These are phyloP conservation scores for Colletotrichum musicola DNA, from an alignment of 2,329 filamentous ascomycete species.

Conservation along the genomic window DNA sequence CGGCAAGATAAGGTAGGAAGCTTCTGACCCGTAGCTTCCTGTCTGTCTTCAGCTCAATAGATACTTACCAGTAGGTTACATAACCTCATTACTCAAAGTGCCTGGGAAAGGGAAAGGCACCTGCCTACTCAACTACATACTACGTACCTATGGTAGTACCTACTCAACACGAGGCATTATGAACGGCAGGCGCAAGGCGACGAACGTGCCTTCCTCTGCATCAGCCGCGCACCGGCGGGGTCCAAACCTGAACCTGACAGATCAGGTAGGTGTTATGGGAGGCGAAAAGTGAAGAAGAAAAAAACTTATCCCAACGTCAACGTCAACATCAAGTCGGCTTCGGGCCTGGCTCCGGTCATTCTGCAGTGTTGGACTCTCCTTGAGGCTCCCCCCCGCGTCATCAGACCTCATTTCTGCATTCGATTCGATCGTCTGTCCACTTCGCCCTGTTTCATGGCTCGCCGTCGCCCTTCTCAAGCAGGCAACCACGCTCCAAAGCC, in stretches of 20 bases:
- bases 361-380: background rate
- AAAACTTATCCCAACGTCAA: constrained; percentile 35
- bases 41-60: too few species aligned
- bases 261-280: background rate
- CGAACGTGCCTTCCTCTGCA: constrained; percentile 1
- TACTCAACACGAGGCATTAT: background rate
- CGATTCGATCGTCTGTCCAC: constrained; percentile 22
- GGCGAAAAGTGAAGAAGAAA: background rate
- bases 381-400: background rate
- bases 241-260: constrained; percentile 10
- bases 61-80: too few species aligned
- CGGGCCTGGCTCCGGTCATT: constrained; percentile 24
- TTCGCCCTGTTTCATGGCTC: constrained; percentile 20
- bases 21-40: too few species aligned
- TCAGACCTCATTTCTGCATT: constrained; percentile 12
- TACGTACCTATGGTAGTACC: too few species aligned
- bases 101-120: too few species aligned
- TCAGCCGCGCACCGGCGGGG: constrained; percentile 24
- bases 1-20: too few species aligned
- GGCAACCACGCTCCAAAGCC: constrained; percentile 9
- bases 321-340: constrained; percentile 16
- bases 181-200: background rate
- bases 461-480: constrained; percentile 1
- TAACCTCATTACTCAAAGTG: too few species aligned
- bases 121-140: too few species aligned